These are phyloP conservation scores for Entomortierella beljakovae DNA, from an alignment of 192 early-diverging fungal species.

Conservation along the genomic window DNA sequence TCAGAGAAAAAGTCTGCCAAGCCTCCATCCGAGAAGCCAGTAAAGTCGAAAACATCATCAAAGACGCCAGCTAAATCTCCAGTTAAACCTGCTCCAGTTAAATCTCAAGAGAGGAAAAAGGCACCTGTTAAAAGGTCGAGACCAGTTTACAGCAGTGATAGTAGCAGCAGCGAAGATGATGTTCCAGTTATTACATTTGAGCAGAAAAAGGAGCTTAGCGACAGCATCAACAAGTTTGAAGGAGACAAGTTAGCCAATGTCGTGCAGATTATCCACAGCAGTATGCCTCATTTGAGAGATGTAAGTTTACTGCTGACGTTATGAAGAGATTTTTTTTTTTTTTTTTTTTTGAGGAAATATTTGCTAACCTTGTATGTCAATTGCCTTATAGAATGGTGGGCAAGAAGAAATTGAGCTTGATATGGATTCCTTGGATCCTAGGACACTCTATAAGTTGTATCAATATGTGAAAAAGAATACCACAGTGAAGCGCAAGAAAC, in stretches of 20 bases:
- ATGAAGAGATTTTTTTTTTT: background rate
- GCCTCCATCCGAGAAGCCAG: constrained; percentile 19
- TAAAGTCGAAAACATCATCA: constrained; percentile 25
- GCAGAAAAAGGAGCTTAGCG: constrained; percentile 89
- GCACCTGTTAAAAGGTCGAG: constrained; percentile 29
- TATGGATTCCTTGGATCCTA: constrained; percentile 88
- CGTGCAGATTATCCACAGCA: constrained; percentile 79
- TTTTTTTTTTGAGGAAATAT: too few relatives aligned
- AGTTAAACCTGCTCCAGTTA: constrained; percentile 22
- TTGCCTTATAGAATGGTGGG: constrained; percentile 52
- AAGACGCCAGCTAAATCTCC: constrained; percentile 20
- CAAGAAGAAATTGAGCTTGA: constrained; percentile 96
- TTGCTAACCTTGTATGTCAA: too few relatives aligned
- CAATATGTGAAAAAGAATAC: constrained; percentile 81
- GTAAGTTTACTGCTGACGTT: too few relatives aligned
- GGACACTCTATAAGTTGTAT: constrained; percentile 86
- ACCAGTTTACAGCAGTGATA: constrained; percentile 34
- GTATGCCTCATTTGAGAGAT: constrained; percentile 64
- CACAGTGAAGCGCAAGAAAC: constrained; percentile 59
- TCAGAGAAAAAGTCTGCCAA: constrained; percentile 30
- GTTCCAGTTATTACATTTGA: constrained; percentile 79
- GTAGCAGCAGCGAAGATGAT: constrained; percentile 47
- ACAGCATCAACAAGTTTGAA: constrained; percentile 73
- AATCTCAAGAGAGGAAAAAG: constrained; percentile 45
- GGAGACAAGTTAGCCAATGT: constrained; percentile 77